Percentiles rank a stretch among this genome's conserved stretches.
Evolutionary conservation across 78 protist genomes (phyloP).

Genomic region (Protostelium mycophagum): DNA sequence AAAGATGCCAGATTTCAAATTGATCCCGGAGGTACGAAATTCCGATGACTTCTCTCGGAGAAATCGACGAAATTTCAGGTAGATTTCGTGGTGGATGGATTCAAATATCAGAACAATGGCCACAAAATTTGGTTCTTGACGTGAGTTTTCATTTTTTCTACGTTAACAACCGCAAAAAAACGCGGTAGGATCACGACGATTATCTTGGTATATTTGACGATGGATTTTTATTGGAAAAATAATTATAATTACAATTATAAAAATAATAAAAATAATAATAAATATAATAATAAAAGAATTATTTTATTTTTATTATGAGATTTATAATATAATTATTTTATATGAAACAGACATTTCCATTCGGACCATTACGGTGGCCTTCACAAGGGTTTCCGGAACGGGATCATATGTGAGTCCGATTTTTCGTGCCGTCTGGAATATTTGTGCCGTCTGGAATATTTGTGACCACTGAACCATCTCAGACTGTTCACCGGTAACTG

Average conservation of each 20-base stretch:
- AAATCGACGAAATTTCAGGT: too few relatives aligned
- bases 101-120: background rate
- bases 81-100: background rate
- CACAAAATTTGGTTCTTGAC: background rate
- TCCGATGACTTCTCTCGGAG: too few relatives aligned
- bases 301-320: background rate
- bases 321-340: background rate
- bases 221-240: too few relatives aligned
- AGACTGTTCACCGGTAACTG: constrained; percentile 35
- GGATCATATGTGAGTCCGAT: constrained; percentile 38
- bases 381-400: constrained; percentile 24
- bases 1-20: too few relatives aligned
- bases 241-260: too few relatives aligned
- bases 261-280: background rate
- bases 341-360: constrained; percentile 76
- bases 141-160: too few relatives aligned
- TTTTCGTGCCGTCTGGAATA: too few relatives aligned
- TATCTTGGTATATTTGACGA: too few relatives aligned
- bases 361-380: constrained; percentile 85
- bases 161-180: too few relatives aligned
- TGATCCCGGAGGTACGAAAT: too few relatives aligned
- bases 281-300: background rate
- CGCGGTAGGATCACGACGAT: too few relatives aligned
- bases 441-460: too few relatives aligned
- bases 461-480: background rate